Base-by-base conservation (phyloP, 768 basidiomycete species). In the Termitomyces sp. region DNA sequence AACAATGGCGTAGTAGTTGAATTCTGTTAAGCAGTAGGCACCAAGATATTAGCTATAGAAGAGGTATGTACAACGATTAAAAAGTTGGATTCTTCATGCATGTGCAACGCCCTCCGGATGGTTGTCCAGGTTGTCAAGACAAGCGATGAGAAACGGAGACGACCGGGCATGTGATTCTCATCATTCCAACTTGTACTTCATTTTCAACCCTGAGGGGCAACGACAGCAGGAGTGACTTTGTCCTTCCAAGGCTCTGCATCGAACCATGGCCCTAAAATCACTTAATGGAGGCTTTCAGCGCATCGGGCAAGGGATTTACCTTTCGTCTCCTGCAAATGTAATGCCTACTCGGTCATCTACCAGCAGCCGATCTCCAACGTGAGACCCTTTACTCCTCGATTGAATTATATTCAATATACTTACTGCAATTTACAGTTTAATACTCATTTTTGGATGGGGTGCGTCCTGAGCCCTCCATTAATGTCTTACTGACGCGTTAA, bases 391-490 rank as follows among this genome's bases (percentile, higher is more conserved):
- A 7, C 16, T 7, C 16, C 5, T 26, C 27, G 6, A 18, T 16
- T 37, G 32, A 26, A 24, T 24, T 13, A 13, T 34, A 13, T 13
- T 34, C 13, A n/a, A n/a, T n/a, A 6, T 12, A 29, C 31, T 2
- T 43, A 32, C 5, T 16, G 20, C n/a, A 14, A n/a, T 5, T 2
- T 56, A 1, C 31, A 79, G 78, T 2, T 56, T 79, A 14, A 74
- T 79, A 44, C 53, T 80, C 13, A 66, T 77, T 29, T 79, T 78
- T 60, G 74, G 77, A 59, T 79, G 79, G 79, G 76, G 78, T 79
- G 41, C 34, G 77, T 73, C 14, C n/a, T 26, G 5, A 12, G 8
- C 9, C 22, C 14, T 42, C 16, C 34, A 12, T 12, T 10, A 18
- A 24, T 9, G 22, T 46, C 48, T 27, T 5, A 41, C 59, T 66